Base-by-base conservation (phyloP, 1,284 basidiomycete species). In the Sutorius eximius region DNA sequence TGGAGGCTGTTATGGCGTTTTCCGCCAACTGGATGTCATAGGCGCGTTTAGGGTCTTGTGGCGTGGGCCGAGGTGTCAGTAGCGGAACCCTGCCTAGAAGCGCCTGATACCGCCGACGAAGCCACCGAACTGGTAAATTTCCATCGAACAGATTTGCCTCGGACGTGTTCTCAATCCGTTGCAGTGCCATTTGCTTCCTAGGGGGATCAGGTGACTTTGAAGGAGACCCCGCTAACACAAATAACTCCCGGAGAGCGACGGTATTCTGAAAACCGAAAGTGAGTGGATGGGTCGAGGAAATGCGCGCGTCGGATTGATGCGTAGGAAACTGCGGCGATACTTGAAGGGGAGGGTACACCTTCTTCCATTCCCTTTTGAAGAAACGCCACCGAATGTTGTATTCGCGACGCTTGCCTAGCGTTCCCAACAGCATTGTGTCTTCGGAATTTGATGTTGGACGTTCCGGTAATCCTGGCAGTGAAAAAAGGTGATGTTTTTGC, bases 301-400 rank as follows among this genome's bases (percentile, higher is more conserved):
- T 13, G 47, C 56, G 32, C 11, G 27, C 29, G 30, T 51, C 33
- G 49, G 42, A 27, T 13, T 45, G 51, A 16, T 32, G 20, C 51
- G 36, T 16, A 34, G 42, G 50, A 43, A 49, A 53, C 20, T 52
- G 58, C 30, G 29, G 38, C 47, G 61, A 68, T n/a, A 82, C 64
- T 57, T 84, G 75, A 20, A 91, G 65, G 5, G 89, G 88, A 27
- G 85, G 82, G 15, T 71, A 63, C 10, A 86, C 67, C 62, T 82
- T 86, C 60, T 75, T 79, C 59, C 74, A 73, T 63, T 89, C 82
- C 5, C 59, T 56, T 12, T 68, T 74, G 69, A 84, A 91, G 64
- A 77, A 89, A 18, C 83, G 78, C 81, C 85, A 81, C n/a, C 81
- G 81, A 49, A 85, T 77, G 67, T 93, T 92, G 40, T 82, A 77